Evolutionary conservation across 805 yeast species (phyloP), one percentile per base, ranked within the genome.

Genomic region (Schizosaccharomyces lindneri): DNA sequence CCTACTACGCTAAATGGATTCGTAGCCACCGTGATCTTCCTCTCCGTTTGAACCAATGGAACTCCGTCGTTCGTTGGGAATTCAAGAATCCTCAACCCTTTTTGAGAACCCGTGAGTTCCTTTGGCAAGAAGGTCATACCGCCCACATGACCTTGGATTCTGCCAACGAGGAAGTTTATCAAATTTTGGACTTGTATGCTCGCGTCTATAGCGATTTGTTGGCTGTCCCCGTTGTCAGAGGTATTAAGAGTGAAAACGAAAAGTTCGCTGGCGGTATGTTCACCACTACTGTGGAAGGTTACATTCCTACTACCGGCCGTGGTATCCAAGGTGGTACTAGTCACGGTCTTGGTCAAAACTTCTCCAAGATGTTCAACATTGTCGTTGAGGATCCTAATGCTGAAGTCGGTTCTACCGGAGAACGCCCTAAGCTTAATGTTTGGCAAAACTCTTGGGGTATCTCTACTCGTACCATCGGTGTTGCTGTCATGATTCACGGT

Each of bases 121-220:
- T 93, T 73, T 93, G 99, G 99, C 99, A 93, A 77, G 99, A 93
- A 77, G 99, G 99, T 68, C 99, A 93, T 77, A 93, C 98, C 61
- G 98, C 95, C 62, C 95, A 87, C 73, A 79, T 94, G 70, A 85
- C 94, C 62, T 73, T 76, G 65, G 86, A 82, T 64, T 93, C 80
- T 64, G 96, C 98, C 41, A 78, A 79, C 64, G 76, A 76, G 63
- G 97, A 93, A 76, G 97, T 90, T 41, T 70, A 79, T 68, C 83
- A 83, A 73, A 90, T 94, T 70, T 81, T 89, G 71, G 93, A 86
- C 65, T 82, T 80, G 74, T 93, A 93, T 73, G 83, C 84, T 64
- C 81, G 82, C 65, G 79, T 93, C 64, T 93, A 93, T 74, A 83
- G 83, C 74, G 95, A 90, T 67, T 78, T 93, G 69, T 81, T 93